Conservation (phyloP, 768 basidiomycete genomes). For the Gymnopilus junonius region DNA sequence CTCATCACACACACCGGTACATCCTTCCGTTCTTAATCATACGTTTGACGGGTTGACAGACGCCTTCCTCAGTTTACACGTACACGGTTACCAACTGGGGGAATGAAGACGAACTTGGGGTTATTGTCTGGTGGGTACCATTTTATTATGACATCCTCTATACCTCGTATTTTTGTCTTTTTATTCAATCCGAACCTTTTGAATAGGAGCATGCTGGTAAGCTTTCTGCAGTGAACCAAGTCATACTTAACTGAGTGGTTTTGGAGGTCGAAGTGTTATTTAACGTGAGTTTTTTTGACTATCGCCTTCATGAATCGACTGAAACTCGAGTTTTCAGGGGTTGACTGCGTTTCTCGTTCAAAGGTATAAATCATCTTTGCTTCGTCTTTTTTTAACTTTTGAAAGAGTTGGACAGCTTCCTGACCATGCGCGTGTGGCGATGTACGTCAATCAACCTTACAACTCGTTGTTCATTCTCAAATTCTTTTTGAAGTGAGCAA, state of each 20-base stretch:
- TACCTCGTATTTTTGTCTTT: not conserved
- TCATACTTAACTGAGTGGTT: not conserved
- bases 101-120: slow-evolving; percentile 15
- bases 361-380: slow-evolving; percentile 15
- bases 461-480: not conserved
- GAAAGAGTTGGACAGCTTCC: slow-evolving; percentile 24
- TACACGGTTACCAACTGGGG: slow-evolving; percentile 29
- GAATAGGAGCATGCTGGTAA: slow-evolving; percentile 27
- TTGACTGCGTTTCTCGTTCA: slow-evolving; percentile 32
- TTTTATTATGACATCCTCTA: not conserved
- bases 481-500: slow-evolving; percentile 28
- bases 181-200: not conserved
- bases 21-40: slow-evolving; percentile 5
- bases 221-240: too few species aligned
- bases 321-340: slow-evolving; percentile 16
- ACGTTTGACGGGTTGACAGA: not conserved
- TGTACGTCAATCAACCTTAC: slow-evolving; percentile 20
- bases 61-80: slow-evolving; percentile 21
- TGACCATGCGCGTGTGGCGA: slow-evolving; percentile 32
- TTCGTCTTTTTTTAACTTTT: not conserved
- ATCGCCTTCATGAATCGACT: not conserved
- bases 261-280: slow-evolving; percentile 30
- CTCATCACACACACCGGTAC: slow-evolving; percentile 56
- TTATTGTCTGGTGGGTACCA: slow-evolving; percentile 24
- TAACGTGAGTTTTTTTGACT: slow-evolving; percentile 17